Conservation (phyloP, 2,329 filamentous ascomycete genomes). For the Beauveria rudraprayagi region DNA sequence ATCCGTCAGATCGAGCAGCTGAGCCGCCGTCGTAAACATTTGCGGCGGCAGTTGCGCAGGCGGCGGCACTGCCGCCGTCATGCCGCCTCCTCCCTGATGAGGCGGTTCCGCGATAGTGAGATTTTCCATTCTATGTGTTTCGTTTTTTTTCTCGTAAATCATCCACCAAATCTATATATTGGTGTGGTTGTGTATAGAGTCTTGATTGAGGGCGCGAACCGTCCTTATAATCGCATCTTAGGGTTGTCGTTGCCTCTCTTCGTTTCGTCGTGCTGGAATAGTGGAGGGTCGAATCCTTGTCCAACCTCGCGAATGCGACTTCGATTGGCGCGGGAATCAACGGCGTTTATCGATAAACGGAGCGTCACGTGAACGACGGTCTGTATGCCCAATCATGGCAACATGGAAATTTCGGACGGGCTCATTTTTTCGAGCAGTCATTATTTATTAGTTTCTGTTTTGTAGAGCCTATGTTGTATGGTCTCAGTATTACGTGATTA, state of each 20-base stretch:
- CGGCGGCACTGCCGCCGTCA: constrained; percentile 29
- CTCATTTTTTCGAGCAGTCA: not conserved
- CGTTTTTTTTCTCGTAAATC: not conserved
- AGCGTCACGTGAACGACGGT: not conserved
- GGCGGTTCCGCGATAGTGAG: constrained; percentile 42
- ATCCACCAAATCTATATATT: too few relatives aligned
- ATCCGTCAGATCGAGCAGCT: constrained; percentile 91
- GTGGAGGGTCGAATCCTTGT: not conserved
- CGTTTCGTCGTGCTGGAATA: not conserved
- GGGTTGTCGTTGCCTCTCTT: not conserved
- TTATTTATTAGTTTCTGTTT: not conserved
- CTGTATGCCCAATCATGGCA: not conserved
- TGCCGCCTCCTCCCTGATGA: constrained; percentile 26
- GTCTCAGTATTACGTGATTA: too few relatives aligned
- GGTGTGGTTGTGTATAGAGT: not conserved
- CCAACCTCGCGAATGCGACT: not conserved
- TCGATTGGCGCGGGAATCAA: not conserved
- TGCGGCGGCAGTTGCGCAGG: constrained; percentile 71
- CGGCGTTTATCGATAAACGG: constrained; percentile 1
- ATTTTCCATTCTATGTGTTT: constrained; percentile 37
- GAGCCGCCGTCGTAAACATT: constrained; percentile 97
- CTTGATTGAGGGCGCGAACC: not conserved
- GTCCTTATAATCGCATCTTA: constrained; percentile 8
- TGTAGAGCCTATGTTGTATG: too few relatives aligned
- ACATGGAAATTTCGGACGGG: not conserved